Evolutionary conservation across 768 basidiomycete genomes (phyloP).

Genomic region (Suillus fuscotomentosus): DNA sequence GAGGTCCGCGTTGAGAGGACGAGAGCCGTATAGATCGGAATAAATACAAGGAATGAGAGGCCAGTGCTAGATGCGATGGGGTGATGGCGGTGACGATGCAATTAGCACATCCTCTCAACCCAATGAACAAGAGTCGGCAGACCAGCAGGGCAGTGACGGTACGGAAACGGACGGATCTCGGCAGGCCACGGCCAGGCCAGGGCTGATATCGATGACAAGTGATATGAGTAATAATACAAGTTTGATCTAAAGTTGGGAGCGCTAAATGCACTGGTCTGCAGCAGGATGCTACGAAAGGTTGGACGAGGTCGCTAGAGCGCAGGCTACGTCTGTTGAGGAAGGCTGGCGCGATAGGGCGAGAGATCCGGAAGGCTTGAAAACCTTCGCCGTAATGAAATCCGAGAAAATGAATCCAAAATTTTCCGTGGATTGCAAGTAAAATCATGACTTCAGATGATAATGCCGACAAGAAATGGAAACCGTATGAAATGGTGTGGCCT

Average conservation of each 20-base stretch:
- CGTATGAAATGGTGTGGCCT: constrained; percentile 2
- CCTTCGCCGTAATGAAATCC: constrained; percentile 15
- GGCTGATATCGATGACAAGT: constrained; percentile 22
- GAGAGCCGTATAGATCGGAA: not conserved
- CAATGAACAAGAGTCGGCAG: constrained; percentile 12
- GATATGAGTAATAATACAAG: constrained; percentile 36
- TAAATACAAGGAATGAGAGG: constrained; percentile 1
- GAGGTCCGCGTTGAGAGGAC: not conserved
- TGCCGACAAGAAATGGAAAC: constrained; percentile 30
- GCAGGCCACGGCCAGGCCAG: constrained; percentile 11
- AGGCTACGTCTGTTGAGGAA: constrained; percentile 18
- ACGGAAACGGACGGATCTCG: constrained; percentile 17
- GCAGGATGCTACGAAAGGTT: constrained; percentile 19
- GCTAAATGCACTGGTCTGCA: constrained; percentile 12
- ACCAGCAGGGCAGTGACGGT: constrained; percentile 21
- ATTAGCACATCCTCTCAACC: constrained; percentile 5
- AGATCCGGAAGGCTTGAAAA: constrained; percentile 8
- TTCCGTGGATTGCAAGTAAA: constrained; percentile 24
- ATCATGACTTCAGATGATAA: constrained; percentile 26
- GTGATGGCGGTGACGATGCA: constrained; percentile 1
- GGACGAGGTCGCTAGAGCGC: constrained; percentile 19
- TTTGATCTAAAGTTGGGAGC: constrained; percentile 11
- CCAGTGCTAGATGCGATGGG: not conserved
- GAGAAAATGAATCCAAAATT: constrained; percentile 28
- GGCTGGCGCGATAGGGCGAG: constrained; percentile 18